Base-by-base conservation (phyloP, 257 asterid genomes). In the Solanum dulcamara region DNA sequence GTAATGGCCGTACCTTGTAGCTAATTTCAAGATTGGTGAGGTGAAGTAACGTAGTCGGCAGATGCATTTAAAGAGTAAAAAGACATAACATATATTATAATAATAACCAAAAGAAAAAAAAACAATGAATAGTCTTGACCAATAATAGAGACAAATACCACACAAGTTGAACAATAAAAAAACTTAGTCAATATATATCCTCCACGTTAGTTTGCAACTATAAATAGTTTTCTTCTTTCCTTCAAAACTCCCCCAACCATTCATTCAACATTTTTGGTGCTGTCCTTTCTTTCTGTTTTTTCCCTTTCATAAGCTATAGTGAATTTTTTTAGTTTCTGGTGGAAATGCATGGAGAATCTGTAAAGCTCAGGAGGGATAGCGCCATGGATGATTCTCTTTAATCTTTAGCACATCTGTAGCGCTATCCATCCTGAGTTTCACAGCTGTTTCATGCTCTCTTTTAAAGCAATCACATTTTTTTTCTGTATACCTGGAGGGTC, bases 331-430 rank as follows among this genome's bases (percentile, higher is more conserved):
- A 14, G 7, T 44, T 44, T 44, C n/a, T 20, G 48, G 26, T 32
- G 62, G 26, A 53, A 67, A 85, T 83, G 94, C 88, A 77, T 67
- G 92, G 90, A 86, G 83, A 88, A 89, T 77, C 93, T 87, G 85
- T 90, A 60, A 93, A 93, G 93, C 96, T 93, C 94, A 91, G 93
- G 94, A 93, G 93, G 94, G 94, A 93, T 93, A 93, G 93, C 93
- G 87, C 93, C 93, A 83, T 48, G 35, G 90, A 80, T 74, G 87
- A 50, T 33, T 67, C 44, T 32, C 4, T 24, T 10, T 5, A 7
- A 24, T 26, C 3, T 20, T 20, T 62, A 83, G 79, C 2, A 74
- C 86, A 32, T 87, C 88, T 20, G 2, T 48, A 17, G 92, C 94
- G 94, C 92, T 93, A 91, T 91, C 93, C 93, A 90, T 93, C 94